Evolutionary conservation across 1,284 basidiomycete species (phyloP).

Genomic region (Austroboletus olivaceoglutinosus): DNA sequence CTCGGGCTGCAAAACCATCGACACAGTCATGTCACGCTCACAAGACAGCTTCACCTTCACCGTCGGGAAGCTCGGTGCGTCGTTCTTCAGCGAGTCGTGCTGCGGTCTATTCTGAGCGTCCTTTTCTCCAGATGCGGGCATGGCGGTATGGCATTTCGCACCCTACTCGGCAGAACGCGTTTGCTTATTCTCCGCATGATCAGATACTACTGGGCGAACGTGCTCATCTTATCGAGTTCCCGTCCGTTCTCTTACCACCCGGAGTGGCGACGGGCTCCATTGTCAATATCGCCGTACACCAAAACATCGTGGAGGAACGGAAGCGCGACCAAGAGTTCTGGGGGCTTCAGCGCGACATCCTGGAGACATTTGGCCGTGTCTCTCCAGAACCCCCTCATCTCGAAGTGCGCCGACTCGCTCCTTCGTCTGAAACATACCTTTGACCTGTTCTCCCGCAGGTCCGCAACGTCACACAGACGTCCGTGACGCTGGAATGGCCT

Average conservation of each 20-base stretch:
- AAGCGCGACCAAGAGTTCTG: slow-evolving; percentile 79
- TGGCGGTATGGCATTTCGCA: slow-evolving; percentile 55
- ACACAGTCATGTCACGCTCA: slow-evolving; percentile 33
- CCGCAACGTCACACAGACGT: slow-evolving; percentile 94
- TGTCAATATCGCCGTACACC: slow-evolving; percentile 87
- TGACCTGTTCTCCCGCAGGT: slow-evolving; percentile 46
- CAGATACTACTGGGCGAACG: slow-evolving; percentile 89
- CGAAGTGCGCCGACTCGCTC: slow-evolving; percentile 41
- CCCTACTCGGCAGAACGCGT: not conserved
- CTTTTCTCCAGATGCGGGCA: slow-evolving; percentile 62
- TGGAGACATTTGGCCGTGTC: slow-evolving; percentile 68
- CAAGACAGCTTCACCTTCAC: slow-evolving; percentile 66
- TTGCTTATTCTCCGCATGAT: slow-evolving; percentile 4
- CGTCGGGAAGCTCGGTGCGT: slow-evolving; percentile 67
- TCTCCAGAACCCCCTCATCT: slow-evolving; percentile 74
- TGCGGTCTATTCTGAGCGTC: slow-evolving; percentile 6
- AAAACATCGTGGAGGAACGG: slow-evolving; percentile 81
- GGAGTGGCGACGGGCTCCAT: slow-evolving; percentile 93
- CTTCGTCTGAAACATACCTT: not conserved
- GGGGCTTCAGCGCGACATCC: slow-evolving; percentile 77
- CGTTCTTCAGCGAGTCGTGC: not conserved
- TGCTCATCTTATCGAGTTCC: slow-evolving; percentile 94
- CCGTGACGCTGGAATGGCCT: slow-evolving; percentile 91
- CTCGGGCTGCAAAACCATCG: not conserved
- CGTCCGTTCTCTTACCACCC: slow-evolving; percentile 86